Evolutionary conservation across 495 filamentous ascomycete genomes (phyloP).

Genomic region (Aspergillus mulundensis): DNA sequence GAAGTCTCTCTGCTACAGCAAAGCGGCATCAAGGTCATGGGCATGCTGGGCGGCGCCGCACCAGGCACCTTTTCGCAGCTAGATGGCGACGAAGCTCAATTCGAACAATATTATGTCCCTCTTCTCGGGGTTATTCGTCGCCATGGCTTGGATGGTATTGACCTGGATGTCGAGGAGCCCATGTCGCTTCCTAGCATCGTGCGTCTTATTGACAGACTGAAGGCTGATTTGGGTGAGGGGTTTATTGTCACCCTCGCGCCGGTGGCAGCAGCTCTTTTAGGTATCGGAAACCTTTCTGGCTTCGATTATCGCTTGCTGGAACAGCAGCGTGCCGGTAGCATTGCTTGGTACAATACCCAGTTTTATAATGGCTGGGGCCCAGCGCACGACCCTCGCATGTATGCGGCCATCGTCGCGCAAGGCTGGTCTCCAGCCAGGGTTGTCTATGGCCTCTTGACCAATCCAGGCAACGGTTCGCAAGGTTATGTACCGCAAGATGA

Average conservation of each 20-base stretch:
- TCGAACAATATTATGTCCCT: conserved; percentile 64
- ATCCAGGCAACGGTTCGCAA: conserved; percentile 58
- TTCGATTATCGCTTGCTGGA: conserved; percentile 71
- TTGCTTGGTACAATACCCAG: conserved; percentile 79
- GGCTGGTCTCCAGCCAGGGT: conserved; percentile 65
- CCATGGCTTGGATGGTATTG: conserved; percentile 63
- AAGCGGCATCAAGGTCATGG: conserved; percentile 66
- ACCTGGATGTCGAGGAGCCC: conserved; percentile 78
- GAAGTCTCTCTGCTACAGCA: conserved; percentile 63
- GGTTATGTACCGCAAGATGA: conserved; percentile 53
- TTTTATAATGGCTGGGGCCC: conserved; percentile 82
- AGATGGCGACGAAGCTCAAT: conserved; percentile 52
- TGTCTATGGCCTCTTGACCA: conserved; percentile 69
- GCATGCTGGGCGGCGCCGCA: conserved; percentile 81
- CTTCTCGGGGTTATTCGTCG: conserved; percentile 55
- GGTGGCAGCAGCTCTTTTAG: conserved; percentile 66
- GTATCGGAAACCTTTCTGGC: conserved; percentile 62
- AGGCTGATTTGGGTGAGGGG: conserved; percentile 61
- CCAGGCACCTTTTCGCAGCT: conserved; percentile 64
- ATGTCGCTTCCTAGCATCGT: conserved; percentile 69
- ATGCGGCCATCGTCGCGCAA: conserved; percentile 56
- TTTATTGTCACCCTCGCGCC: conserved; percentile 79
- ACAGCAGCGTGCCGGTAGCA: conserved; percentile 56
- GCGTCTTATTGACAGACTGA: conserved; percentile 66
- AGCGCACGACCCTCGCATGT: conserved; percentile 54